Evolutionary conservation across 108 stramenopile genomes (phyloP), one percentile per base, ranked within the genome.

Genomic region (Schizochytrium sp.): DNA sequence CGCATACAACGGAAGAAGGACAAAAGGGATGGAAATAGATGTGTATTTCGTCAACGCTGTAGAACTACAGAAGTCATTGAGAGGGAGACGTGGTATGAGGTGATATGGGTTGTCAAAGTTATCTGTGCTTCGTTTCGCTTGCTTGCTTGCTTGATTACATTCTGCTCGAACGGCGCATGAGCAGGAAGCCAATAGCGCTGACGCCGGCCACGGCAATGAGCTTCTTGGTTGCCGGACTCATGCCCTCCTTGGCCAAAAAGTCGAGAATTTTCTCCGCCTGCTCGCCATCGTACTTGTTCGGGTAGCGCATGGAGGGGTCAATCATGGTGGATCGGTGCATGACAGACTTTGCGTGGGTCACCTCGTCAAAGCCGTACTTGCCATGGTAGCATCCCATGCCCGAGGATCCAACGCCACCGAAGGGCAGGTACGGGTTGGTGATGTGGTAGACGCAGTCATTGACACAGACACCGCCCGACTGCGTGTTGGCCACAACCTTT

Each of bases 341-440:
- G 55, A 91, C 90, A 44, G 72, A n/a, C 53, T 58, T 53, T 45
- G 18, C 6, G 76, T 91, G 72, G 58, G 44, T 41, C 43, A 91
- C 48, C 55, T 83, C 72, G 44, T 28, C 16, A 55, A 91, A 89
- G 28, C 90, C 90, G 10, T 72, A 47, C 45, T 45, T 44, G 60
- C 89, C 91, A 60, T 87, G 89, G 60, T 87, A 87, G 45, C 12
- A 5, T 19, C 91, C 91, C 89, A 87, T 87, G 83, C 92, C 92
- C 12, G 90, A 89, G 5, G 41, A 18, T 18, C 92, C 92, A 12
- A 92, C 87, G 57, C 92, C 92, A 44, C 92, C 92, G 59, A 93
- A 93, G 34, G 92, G 92, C 23, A 90, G 21, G 57, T 88, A n/a
- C 18, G 60, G 48, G 76, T 48, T 71, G 4, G 19, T 25, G 57